Base-by-base conservation (phyloP, 176 grass and related monocot genomes). In the Oryza meyeriana region DNA sequence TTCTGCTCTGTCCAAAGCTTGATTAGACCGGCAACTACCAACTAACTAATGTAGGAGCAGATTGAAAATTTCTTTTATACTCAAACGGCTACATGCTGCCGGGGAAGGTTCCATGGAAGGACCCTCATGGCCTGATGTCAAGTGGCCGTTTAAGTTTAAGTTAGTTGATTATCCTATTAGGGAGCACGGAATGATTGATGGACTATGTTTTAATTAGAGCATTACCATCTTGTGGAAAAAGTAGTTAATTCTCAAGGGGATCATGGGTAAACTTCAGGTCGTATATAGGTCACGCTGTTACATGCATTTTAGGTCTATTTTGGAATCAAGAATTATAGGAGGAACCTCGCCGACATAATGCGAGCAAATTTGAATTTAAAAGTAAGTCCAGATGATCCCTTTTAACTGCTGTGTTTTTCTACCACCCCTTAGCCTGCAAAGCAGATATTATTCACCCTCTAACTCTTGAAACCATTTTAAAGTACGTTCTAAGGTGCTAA, bases 61-160 rank as follows among this genome's bases (percentile, higher is more conserved):
- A 55, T 55, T 25, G n/a, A 59, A 25, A 59, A 59, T 29, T 44
- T 36, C 27, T 33, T 14, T 25, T 33, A 32, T 79, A 79, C 12
- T 59, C 42, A 29, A 39, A 64, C 36, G 22, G 31, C 3, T 70
- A 52, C 50, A 63, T 55, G 50, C 50, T 55, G 29, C 40, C 65
- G 64, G 52, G 64, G 72, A 82, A 77, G 64, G 31, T 70, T 71
- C 41, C 39, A 71, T 35, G 29, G 29, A 85, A 45, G 63, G 16
- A 77, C 36, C 22, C 24, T 31, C 16, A 31, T 17, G 41, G 50
- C 50, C 50, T 32, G 26, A 79, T 27, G 55, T 27, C 65, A 22
- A 55, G 50, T 55, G 50, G 50, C 50, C 0, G 76, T 20, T 65
- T 55, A 55, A 20, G 32, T 8, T 79, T 39, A 12, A 7, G 28